Percentiles rank a stretch among this genome's conserved stretches.
These are phyloP conservation scores for Hemileccinum rubropunctum DNA, from an alignment of 768 basidiomycete species.

Conservation along the genomic window DNA sequence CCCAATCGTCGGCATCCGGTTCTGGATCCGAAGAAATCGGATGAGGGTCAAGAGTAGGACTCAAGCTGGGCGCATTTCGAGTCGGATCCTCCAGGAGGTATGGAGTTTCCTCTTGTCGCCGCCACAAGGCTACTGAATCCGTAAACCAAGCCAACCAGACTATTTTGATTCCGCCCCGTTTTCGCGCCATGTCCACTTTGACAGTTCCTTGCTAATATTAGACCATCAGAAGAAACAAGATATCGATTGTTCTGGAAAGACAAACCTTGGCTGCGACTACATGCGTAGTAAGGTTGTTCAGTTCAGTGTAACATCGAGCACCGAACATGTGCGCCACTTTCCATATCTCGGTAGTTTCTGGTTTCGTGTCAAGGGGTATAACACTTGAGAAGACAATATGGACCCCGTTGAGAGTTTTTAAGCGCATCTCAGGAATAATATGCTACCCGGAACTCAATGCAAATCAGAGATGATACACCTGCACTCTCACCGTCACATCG, in stretches of 20 bases:
- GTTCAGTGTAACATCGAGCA: slow-evolving; percentile 71
- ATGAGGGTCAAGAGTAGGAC: slow-evolving; percentile 45
- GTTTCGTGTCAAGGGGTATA: slow-evolving; percentile 82
- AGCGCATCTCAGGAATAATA: slow-evolving; percentile 83
- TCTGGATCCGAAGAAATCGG: slow-evolving; percentile 66
- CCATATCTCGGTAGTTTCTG: slow-evolving; percentile 84
- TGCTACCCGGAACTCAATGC: slow-evolving; percentile 40
- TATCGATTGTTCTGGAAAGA: neutral
- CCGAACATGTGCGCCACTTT: slow-evolving; percentile 85
- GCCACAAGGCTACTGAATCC: slow-evolving; percentile 88
- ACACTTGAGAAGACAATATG: slow-evolving; percentile 92
- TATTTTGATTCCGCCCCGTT: slow-evolving; percentile 73
- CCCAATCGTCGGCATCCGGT: slow-evolving; percentile 69
- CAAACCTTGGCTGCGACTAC: slow-evolving; percentile 86
- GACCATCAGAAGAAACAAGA: slow-evolving; percentile 5
- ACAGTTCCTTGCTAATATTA: slow-evolving; percentile 72
- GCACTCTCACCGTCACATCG: slow-evolving; percentile 74
- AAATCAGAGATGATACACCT: neutral
- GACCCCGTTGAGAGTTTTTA: slow-evolving; percentile 70
- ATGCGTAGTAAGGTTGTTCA: slow-evolving; percentile 73
- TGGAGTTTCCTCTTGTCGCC: slow-evolving; percentile 69
- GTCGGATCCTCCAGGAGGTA: slow-evolving; percentile 71
- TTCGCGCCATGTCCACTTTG: slow-evolving; percentile 84
- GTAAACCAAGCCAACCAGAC: slow-evolving; percentile 91
- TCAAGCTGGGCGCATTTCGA: slow-evolving; percentile 37